Percentiles rank a stretch among this genome's conserved stretches.
Conservation (phyloP, 306 rosid genomes). For the barrel medic (Medicago truncatula) region MtrunA17r5.0-ANR NC_053042.1:42767501-42768000, state of each 20-base stretch:
- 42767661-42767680: not conserved
- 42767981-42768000: too few relatives aligned
- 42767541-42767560: conserved; percentile 98
- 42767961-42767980: too few relatives aligned
- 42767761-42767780: conserved; percentile 4
- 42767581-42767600: conserved; percentile 62
- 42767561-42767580: conserved; percentile 99
- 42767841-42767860: not conserved
- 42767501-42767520: conserved; percentile 98
- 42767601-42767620: not conserved
- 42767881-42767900: too few relatives aligned
- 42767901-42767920: too few relatives aligned
- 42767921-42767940: too few relatives aligned
- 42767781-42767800: conserved; percentile 22
- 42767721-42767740: conserved; percentile 13
- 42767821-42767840: conserved; percentile 1
- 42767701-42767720: not conserved
- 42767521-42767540: conserved; percentile 97
- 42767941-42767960: too few relatives aligned
- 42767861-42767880: too few relatives aligned
- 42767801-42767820: not conserved
- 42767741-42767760: conserved; percentile 11
- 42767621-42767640: not conserved
- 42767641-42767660: not conserved
- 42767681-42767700: not conserved